Percentiles rank a stretch among this genome's conserved stretches.
These are phyloP conservation scores for Blastobotrys arbuscula DNA, from an alignment of 1,139 yeast species.

Conservation along the genomic window DNA sequence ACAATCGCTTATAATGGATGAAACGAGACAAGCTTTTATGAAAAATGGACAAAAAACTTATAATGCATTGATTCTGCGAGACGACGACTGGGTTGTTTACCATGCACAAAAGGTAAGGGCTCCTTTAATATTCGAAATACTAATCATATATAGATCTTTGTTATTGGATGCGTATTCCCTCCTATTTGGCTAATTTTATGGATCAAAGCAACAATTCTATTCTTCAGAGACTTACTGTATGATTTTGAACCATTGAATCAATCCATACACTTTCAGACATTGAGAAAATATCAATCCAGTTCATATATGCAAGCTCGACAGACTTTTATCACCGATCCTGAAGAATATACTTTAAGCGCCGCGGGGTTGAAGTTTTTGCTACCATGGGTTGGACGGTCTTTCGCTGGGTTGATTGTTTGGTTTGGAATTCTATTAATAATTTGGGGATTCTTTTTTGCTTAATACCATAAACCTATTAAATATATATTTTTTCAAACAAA, in stretches of 20 bases:
- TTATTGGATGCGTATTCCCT: conserved; percentile 8
- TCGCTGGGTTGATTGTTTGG: conserved; percentile 5
- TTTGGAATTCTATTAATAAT: not conserved
- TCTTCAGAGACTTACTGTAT: not conserved
- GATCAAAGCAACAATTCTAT: not conserved
- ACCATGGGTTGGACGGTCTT: conserved; percentile 12
- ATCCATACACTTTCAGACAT: not conserved
- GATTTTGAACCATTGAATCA: not conserved
- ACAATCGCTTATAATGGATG: too few species aligned
- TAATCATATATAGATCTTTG: not conserved
- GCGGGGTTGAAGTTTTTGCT: not conserved
- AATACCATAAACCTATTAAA: not conserved
- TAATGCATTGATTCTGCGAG: not conserved
- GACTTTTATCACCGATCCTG: not conserved
- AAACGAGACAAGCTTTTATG: not conserved
- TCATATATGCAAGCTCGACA: conserved; percentile 2
- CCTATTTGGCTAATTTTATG: conserved; percentile 11
- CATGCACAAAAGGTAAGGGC: not conserved
- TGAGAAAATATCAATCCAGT: not conserved
- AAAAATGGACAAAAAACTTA: conserved; percentile 1
- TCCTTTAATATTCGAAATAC: not conserved
- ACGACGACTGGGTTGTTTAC: conserved; percentile 7
- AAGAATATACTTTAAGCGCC: not conserved
- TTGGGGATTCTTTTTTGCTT: not conserved
- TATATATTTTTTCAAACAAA: not conserved